These are phyloP conservation scores for Torrubiellomyces zombiae DNA, from an alignment of 2,329 filamentous ascomycete species.

Conservation along the genomic window DNA sequence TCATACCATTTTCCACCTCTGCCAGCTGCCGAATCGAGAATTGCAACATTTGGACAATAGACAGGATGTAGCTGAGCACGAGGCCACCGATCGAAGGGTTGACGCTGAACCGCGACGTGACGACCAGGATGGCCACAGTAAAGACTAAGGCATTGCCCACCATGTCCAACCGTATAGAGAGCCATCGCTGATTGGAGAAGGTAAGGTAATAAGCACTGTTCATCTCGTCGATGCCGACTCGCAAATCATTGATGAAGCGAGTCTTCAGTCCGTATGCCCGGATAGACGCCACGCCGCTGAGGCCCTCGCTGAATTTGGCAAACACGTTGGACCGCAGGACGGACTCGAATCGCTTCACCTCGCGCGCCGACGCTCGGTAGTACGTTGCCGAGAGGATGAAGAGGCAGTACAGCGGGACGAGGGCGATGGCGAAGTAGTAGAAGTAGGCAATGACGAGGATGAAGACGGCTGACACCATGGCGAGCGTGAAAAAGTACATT, in stretches of 20 bases:
- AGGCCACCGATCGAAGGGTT: constrained; percentile 72
- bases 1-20: constrained; percentile 97
- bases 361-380: constrained; percentile 79
- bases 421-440: constrained; percentile 59
- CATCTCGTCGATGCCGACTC: constrained; percentile 72
- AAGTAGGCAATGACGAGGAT: constrained; percentile 89
- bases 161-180: constrained; percentile 67
- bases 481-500: constrained; percentile 79
- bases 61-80: constrained; percentile 82
- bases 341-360: constrained; percentile 88
- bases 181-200: constrained; percentile 89
- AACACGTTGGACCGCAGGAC: constrained; percentile 78
- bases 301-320: constrained; percentile 77
- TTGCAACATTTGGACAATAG: constrained; percentile 89
- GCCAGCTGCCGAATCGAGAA: constrained; percentile 88
- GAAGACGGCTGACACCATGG: constrained; percentile 70
- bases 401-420: constrained; percentile 49
- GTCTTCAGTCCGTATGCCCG: constrained; percentile 72
- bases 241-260: constrained; percentile 55
- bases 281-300: constrained; percentile 71
- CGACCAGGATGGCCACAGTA: constrained; percentile 73
- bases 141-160: constrained; percentile 79
- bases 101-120: constrained; percentile 77
- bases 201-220: constrained; percentile 88
- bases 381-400: constrained; percentile 75